Base-by-base conservation (phyloP, 2,329 filamentous ascomycete genomes). In the Aspergillus sp. region DNA sequence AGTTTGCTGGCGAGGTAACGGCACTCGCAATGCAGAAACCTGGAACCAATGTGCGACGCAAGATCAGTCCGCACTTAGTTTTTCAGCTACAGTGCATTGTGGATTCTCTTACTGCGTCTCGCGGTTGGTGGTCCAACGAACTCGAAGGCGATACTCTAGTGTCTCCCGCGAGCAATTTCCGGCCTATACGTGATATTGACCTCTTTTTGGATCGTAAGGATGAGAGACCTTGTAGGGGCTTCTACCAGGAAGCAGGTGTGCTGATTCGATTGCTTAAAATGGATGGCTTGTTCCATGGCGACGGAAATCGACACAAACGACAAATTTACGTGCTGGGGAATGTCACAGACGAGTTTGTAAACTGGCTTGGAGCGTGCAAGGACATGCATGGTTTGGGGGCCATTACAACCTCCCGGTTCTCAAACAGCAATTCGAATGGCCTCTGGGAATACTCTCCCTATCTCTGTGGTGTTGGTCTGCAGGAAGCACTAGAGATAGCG, bases 81-180 rank as follows among this genome's bases (percentile, higher is more conserved):
- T 83, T 85, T 60, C 77, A 84, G 43, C 71, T 85, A 0, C 81
- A 84, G 62, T 81, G 78, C 60, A 82, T 85, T 38, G 76, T 84
- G 13, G 83, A 85, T 61, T 80, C 61, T 48, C 13, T 61, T 11
- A 46, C 50, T 6, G 61, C 54, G 9, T 63, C 61, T 23, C 54
- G 57, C n/a, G 58, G 54, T 2, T 63, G 61, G 61, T 51, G 8
- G 23, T 7, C 45, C 6, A 43, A 23, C 15, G 31, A 31, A 31
- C 34, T 25, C 19, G 5, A 43, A 19, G 31, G 23, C 13, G 51
- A 54, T 31, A 43, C 25, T 54, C n/a, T 43, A 15, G 7, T 17
- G 22, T 4, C 31, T n/a, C 51, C 31, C 11, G 51, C 51, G 5
- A 7, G 4, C 19, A 7, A 13, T 4, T 54, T 43, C 25, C 19